Evolutionary conservation across 495 filamentous ascomycete genomes (phyloP).

Genomic region (Penicillium longicatenatum): DNA sequence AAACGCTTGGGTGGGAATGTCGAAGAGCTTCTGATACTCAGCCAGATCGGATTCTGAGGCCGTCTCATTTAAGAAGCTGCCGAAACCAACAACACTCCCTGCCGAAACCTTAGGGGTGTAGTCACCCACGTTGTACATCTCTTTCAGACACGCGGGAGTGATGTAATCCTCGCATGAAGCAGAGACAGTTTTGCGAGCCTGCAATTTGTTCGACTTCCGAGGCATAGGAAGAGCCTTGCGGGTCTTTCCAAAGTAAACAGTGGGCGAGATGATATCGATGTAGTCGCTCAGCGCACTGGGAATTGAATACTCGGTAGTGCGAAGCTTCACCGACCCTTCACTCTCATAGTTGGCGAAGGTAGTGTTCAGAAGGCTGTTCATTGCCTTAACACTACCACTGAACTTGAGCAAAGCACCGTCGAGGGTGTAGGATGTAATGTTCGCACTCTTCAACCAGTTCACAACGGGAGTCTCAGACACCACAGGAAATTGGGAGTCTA

Average conservation of each 20-base stretch:
- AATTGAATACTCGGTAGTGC: conserved; percentile 65
- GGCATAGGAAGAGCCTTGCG: conserved; percentile 20
- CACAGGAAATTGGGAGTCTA: conserved; percentile 55
- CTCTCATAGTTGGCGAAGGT: conserved; percentile 45
- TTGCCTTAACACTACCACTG: conserved; percentile 46
- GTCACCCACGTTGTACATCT: conserved; percentile 58
- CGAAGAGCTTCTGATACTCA: conserved; percentile 30
- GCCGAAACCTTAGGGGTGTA: conserved; percentile 48
- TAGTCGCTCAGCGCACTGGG: conserved; percentile 53
- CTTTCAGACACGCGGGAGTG: conserved; percentile 60
- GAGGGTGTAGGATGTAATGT: conserved; percentile 46
- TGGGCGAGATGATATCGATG: conserved; percentile 62
- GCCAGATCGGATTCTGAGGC: conserved; percentile 41
- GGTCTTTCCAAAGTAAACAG: conserved; percentile 57
- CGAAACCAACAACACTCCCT: conserved; percentile 57
- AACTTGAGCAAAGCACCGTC: conserved; percentile 51
- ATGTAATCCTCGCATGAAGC: conserved; percentile 52
- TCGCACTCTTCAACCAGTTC: conserved; percentile 53
- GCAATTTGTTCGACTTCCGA: conserved; percentile 11
- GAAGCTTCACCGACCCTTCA: conserved; percentile 39
- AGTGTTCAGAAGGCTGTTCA: conserved; percentile 52
- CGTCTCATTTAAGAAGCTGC: conserved; percentile 56
- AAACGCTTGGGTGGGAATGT: conserved; percentile 54
- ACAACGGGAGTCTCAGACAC: conserved; percentile 40
- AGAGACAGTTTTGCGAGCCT: conserved; percentile 22